A percentile compares a stretch with the other conserved stretches of the same genome.
These are phyloP conservation scores for Nakazawaea anatomiae DNA, from an alignment of 805 yeast genomes.

Conservation along the genomic window DNA sequence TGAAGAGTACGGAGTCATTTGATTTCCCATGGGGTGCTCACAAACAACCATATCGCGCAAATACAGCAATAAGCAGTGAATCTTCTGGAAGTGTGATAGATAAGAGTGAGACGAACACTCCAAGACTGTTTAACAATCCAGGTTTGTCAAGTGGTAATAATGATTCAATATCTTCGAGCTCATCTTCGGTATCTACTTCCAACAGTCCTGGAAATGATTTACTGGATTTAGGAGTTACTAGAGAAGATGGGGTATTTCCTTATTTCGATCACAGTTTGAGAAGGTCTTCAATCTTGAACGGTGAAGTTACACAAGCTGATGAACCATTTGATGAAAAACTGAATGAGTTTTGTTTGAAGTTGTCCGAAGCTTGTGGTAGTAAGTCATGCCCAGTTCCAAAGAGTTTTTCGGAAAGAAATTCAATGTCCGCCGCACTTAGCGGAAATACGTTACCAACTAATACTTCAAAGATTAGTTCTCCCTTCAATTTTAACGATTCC, in stretches of 20 bases:
- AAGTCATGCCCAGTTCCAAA: slow-evolving; percentile 62
- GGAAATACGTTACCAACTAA: slow-evolving; percentile 1
- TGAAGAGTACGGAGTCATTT: slow-evolving; percentile 31
- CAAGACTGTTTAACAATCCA: slow-evolving; percentile 3
- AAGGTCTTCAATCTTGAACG: slow-evolving; percentile 20
- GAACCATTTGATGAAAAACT: slow-evolving; percentile 60
- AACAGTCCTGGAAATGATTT: slow-evolving; percentile 23
- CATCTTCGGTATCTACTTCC: slow-evolving; percentile 28
- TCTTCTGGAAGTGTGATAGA: neutral
- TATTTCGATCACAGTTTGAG: slow-evolving; percentile 4
- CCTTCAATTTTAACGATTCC: slow-evolving; percentile 5
- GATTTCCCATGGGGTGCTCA: slow-evolving; percentile 47
- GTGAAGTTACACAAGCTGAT: slow-evolving; percentile 8
- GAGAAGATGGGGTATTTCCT: slow-evolving; percentile 3
- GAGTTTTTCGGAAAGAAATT: slow-evolving; percentile 13
- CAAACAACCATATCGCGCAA: slow-evolving; percentile 1
- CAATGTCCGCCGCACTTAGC: slow-evolving; percentile 8
- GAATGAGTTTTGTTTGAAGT: slow-evolving; percentile 67
- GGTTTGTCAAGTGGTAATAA: slow-evolving; percentile 4
- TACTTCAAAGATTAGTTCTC: slow-evolving; percentile 1
- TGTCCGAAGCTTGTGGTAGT: slow-evolving; percentile 81
- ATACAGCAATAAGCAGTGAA: slow-evolving; percentile 3
- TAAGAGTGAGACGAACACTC: neutral
- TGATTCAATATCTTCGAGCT: slow-evolving; percentile 21
- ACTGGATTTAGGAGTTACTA: slow-evolving; percentile 1